Evolutionary conservation across 1,284 basidiomycete genomes (phyloP).

Genomic region (Volvariella volvacea): DNA sequence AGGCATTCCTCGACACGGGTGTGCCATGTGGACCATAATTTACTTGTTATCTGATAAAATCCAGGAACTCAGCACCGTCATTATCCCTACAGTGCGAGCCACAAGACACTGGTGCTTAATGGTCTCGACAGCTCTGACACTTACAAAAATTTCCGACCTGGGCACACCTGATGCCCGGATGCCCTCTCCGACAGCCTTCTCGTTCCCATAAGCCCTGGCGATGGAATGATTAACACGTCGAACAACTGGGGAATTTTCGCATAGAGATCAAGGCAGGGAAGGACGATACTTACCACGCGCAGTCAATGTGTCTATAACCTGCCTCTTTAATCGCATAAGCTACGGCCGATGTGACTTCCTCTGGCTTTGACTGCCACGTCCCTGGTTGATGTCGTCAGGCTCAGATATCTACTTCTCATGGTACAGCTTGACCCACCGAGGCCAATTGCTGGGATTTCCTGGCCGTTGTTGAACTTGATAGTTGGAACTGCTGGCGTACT

Average conservation of each 20-base stretch:
- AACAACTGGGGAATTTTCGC: conserved; percentile 13
- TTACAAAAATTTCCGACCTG: conserved; percentile 77
- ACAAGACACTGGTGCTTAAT: conserved; percentile 1
- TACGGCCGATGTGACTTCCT: conserved; percentile 66
- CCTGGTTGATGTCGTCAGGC: conserved; percentile 30
- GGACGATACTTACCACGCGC: conserved; percentile 50
- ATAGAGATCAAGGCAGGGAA: conserved; percentile 19
- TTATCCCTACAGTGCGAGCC: background rate
- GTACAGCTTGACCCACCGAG: conserved; percentile 42
- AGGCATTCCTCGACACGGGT: conserved; percentile 69
- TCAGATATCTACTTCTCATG: background rate
- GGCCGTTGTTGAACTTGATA: conserved; percentile 65
- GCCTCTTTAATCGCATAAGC: conserved; percentile 64
- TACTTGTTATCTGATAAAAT: conserved; percentile 53
- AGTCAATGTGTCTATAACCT: conserved; percentile 78
- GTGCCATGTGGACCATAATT: conserved; percentile 70
- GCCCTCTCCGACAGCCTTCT: conserved; percentile 82
- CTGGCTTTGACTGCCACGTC: conserved; percentile 75
- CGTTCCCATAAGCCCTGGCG: conserved; percentile 60
- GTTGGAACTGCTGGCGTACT: conserved; percentile 27
- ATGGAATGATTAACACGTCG: background rate
- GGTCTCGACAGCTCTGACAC: conserved; percentile 16
- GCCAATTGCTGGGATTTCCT: conserved; percentile 63
- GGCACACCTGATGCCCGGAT: conserved; percentile 74
- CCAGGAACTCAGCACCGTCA: background rate